A percentile compares a stretch with the other conserved stretches of the same genome.
Conservation (phyloP, 805 yeast species). For the Zygosaccharomyces kombuchaensis region DNA sequence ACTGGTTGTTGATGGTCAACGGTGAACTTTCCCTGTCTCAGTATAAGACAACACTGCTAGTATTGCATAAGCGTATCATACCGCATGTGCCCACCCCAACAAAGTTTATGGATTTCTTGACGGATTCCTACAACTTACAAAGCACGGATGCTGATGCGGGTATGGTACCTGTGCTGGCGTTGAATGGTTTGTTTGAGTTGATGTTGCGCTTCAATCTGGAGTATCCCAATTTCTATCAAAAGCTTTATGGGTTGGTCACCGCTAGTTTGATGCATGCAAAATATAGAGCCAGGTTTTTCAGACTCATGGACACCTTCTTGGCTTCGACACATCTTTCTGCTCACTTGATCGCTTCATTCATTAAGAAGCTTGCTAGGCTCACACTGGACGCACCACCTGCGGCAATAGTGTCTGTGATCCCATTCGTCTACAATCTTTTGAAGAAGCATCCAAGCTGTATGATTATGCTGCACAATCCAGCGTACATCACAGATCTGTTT, state of each 20-base stretch:
- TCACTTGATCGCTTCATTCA: constrained; percentile 79
- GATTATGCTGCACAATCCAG: constrained; percentile 66
- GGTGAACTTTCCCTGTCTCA: constrained; percentile 48
- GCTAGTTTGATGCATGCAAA: constrained; percentile 70
- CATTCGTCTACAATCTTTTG: constrained; percentile 85
- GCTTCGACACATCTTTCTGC: constrained; percentile 85
- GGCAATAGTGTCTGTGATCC: constrained; percentile 80
- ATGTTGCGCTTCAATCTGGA: constrained; percentile 81
- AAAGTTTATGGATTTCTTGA: constrained; percentile 85
- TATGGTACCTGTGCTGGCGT: constrained; percentile 67
- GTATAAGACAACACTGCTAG: constrained; percentile 61
- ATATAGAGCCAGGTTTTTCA: constrained; percentile 81
- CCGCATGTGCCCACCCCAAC: constrained; percentile 80
- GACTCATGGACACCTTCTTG: constrained; percentile 80
- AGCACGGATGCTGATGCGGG: constrained; percentile 33
- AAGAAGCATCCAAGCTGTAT: constrained; percentile 94
- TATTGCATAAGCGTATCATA: constrained; percentile 78
- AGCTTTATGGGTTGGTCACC: constrained; percentile 75
- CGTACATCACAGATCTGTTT: constrained; percentile 28
- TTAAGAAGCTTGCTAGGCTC: constrained; percentile 74
- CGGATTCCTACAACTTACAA: constrained; percentile 66
- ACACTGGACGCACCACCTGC: constrained; percentile 78
- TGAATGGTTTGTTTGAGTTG: constrained; percentile 82
- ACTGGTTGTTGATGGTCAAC: constrained; percentile 56
- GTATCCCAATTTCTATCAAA: constrained; percentile 83